Base-by-base conservation (phyloP, 1,284 basidiomycete species). In the Fomes fomentarius region DNA sequence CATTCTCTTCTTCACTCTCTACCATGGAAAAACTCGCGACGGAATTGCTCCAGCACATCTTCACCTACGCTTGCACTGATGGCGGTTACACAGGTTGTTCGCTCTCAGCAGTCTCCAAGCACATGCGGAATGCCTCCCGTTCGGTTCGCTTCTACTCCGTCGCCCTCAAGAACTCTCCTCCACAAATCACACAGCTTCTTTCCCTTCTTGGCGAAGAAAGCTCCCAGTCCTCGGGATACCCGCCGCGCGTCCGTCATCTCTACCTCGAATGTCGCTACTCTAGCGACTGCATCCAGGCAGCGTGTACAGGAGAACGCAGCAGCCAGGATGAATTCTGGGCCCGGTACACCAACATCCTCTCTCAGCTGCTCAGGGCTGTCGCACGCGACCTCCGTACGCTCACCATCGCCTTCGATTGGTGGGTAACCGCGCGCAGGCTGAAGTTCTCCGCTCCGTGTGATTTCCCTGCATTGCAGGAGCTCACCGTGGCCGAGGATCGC, bases 1-100 rank as follows among this genome's bases (percentile, higher is more conserved):
- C n/a, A 33, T 15, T 33, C 2, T 5, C 10, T 33, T 10, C 10
- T 33, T 33, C 31, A 33, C 10, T 31, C 14, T 7, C 30, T 31
- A 31, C 40, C n/a, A 43, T 50, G 49, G 41, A 50, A 22, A 26
- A 11, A 26, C 49, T 50, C 11, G 24, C 49, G 14, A 25, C 34
- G 1, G 41, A 43, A 21, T 33, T 44, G n/a, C 31, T 50, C 33
- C 24, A 35, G 22, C 17, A 43, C 19, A 44, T 50, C 25, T 30
- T 43, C 15, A 31, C 25, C 12, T 34, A 44, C 7, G 49, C 33
- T n/a, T 43, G 41, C 19, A 42, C 41, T 6, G n/a, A 44, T 21
- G 35, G 33, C 38, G 24, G 17, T 25, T 1, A 17, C n/a, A 44
- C 41, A 1, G 34, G 41, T 12, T 41, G 49, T 25, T 51, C 42